phyloP scores from a whole-genome alignment of 345 rosid species.

The Brassica juncea region DNA sequence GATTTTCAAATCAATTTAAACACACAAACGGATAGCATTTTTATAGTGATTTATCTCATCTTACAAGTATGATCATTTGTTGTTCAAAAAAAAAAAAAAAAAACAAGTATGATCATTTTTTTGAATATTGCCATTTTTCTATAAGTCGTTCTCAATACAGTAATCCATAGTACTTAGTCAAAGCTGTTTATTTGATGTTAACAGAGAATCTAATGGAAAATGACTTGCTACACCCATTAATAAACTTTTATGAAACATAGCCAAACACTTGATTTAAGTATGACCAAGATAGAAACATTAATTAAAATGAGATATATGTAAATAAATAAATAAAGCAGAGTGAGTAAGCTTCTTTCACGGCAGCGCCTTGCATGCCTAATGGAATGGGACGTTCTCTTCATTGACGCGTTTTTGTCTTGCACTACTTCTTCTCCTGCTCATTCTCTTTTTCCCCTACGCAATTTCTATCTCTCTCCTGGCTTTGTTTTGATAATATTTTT shows the following conservation, averaged over 20 bases:
- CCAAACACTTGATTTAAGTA: slow-evolving; percentile 6
- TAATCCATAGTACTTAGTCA: slow-evolving; percentile 18
- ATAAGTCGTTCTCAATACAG: slow-evolving; percentile 6
- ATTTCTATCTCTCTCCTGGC: slow-evolving; percentile 34
- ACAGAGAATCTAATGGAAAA: slow-evolving; percentile 36
- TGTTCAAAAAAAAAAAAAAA: no score
- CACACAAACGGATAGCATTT: neutral
- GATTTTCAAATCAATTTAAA: neutral
- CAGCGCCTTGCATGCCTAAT: slow-evolving; percentile 42
- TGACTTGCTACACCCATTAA: slow-evolving; percentile 25
- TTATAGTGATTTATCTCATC: neutral
- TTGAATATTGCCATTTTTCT: neutral
- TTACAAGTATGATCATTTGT: neutral
- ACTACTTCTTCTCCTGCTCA: slow-evolving; percentile 2
- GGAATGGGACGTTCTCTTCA: slow-evolving; percentile 42
- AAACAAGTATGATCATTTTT: neutral
- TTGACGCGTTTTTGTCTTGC: slow-evolving; percentile 36
- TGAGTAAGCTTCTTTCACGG: slow-evolving; percentile 42
- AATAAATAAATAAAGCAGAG: neutral
- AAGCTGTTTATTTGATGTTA: slow-evolving; percentile 16
- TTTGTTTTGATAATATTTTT: neutral
- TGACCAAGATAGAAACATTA: neutral
- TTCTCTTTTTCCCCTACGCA: slow-evolving; percentile 26
- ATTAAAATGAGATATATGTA: neutral
- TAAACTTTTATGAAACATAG: slow-evolving; percentile 13